Evolutionary conservation across 2,329 filamentous ascomycete genomes (phyloP).

Genomic region (Botryotinia globosa): DNA sequence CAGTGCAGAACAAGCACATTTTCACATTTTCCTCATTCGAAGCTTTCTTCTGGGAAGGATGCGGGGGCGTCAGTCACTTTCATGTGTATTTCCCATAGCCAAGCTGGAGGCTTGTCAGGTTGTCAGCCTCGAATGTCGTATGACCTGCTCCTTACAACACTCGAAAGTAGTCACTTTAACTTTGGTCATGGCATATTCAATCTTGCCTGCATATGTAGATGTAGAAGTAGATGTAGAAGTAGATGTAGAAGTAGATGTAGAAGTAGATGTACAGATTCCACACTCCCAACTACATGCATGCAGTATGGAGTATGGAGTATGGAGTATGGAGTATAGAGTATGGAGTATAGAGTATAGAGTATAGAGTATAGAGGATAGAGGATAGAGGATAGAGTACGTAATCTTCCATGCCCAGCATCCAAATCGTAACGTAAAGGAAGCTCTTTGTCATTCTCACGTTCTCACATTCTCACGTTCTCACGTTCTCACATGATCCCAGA

Average conservation of each 20-base stretch:
- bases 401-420: neutral
- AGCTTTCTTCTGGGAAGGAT: constrained; percentile 2
- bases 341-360: no score
- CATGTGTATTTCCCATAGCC: neutral
- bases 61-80: constrained; percentile 10
- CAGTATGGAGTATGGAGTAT: neutral
- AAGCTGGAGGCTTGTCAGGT: constrained; percentile 5
- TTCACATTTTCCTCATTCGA: neutral
- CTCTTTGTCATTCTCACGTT: neutral
- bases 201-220: neutral
- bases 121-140: constrained; percentile 17
- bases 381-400: no score
- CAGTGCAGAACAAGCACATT: constrained; percentile 10
- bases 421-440: neutral
- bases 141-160: constrained; percentile 2
- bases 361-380: no score
- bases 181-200: neutral
- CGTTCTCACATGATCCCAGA: neutral
- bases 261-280: neutral
- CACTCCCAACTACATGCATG: neutral
- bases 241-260: no score
- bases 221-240: no score
- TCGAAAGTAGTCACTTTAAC: neutral
- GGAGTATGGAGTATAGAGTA: no score
- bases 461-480: neutral